Evolutionary conservation across 2,329 filamentous ascomycete species (phyloP).

Genomic region (Botrytis squamosa): DNA sequence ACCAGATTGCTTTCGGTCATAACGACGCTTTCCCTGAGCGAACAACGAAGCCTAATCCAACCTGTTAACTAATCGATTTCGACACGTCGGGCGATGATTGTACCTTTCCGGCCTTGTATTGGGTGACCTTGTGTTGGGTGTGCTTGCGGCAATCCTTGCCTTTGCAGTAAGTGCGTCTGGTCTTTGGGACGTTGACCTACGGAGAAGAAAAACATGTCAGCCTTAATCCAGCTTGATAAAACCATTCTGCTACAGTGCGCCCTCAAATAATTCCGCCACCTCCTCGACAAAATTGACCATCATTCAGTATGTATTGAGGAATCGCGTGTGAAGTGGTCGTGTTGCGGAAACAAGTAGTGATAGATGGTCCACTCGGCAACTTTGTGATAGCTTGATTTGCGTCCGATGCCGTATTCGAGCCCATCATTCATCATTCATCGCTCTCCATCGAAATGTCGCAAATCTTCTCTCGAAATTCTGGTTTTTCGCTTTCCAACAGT

Average conservation of each 20-base stretch:
- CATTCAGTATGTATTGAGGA: neutral
- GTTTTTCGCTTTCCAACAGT: neutral
- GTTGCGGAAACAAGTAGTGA: neutral
- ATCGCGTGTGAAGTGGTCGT: neutral
- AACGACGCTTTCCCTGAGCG: slow-evolving; percentile 99
- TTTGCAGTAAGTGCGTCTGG: slow-evolving; percentile 96
- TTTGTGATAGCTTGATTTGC: neutral
- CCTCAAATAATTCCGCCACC: neutral
- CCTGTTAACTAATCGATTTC: slow-evolving; percentile 21
- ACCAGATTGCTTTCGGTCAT: slow-evolving; percentile 98
- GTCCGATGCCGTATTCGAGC: neutral
- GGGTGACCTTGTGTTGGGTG: slow-evolving; percentile 89
- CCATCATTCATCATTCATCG: neutral
- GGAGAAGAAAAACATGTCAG: slow-evolving; percentile 1
- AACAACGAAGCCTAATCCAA: slow-evolving; percentile 71
- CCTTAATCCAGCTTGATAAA: neutral
- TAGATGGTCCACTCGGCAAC: neutral
- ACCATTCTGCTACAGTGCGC: neutral
- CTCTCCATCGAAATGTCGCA: slow-evolving; percentile 6
- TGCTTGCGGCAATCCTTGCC: slow-evolving; percentile 91
- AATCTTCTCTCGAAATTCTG: slow-evolving; percentile 9
- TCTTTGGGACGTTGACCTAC: slow-evolving; percentile 96
- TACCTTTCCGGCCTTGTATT: slow-evolving; percentile 96
- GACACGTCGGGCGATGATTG: slow-evolving; percentile 30
- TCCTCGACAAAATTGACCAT: neutral